These are phyloP conservation scores for Aspergillus diversus DNA, from an alignment of 495 filamentous ascomycete species.

Conservation along the genomic window DNA sequence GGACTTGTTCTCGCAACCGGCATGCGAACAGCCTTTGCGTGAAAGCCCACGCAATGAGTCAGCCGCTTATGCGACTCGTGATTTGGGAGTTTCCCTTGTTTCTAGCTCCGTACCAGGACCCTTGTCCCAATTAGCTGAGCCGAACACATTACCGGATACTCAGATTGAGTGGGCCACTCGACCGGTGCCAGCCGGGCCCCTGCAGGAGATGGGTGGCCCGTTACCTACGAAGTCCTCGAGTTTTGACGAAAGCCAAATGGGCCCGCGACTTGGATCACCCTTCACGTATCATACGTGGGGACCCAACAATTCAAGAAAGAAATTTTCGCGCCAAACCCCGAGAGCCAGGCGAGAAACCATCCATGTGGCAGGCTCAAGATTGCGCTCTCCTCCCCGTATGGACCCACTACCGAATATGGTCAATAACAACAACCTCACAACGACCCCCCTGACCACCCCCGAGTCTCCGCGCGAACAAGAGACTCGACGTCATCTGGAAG, in stretches of 20 bases:
- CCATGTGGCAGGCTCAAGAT: constrained; percentile 48
- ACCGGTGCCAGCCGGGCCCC: constrained; percentile 23
- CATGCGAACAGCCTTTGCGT: constrained; percentile 33
- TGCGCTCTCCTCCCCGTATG: constrained; percentile 54
- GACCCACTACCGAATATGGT: constrained; percentile 54
- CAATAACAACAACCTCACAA: constrained; percentile 52
- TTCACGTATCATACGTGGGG: constrained; percentile 62
- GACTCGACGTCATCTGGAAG: constrained; percentile 51
- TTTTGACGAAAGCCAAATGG: constrained; percentile 30
- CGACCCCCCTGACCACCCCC: constrained; percentile 44
- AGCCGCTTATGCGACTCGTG: constrained; percentile 65
- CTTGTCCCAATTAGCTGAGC: constrained; percentile 63
- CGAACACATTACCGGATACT: constrained; percentile 28
- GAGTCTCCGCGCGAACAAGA: constrained; percentile 49
- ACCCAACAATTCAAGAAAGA: constrained; percentile 47
- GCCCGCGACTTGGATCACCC: constrained; percentile 57
- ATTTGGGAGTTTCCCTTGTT: constrained; percentile 83
- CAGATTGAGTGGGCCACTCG: constrained; percentile 43
- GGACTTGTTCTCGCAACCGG: constrained; percentile 53
- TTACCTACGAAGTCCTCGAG: constrained; percentile 26
- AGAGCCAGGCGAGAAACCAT: constrained; percentile 44
- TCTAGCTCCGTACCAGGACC: constrained; percentile 77
- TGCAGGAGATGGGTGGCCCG: constrained; percentile 2
- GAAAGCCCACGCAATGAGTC: constrained; percentile 33
- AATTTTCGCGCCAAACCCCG: constrained; percentile 34